Evolutionary conservation across 2,329 filamentous ascomycete species (phyloP), one percentile per base, ranked within the genome.

Genomic region (Microsporum canis): DNA sequence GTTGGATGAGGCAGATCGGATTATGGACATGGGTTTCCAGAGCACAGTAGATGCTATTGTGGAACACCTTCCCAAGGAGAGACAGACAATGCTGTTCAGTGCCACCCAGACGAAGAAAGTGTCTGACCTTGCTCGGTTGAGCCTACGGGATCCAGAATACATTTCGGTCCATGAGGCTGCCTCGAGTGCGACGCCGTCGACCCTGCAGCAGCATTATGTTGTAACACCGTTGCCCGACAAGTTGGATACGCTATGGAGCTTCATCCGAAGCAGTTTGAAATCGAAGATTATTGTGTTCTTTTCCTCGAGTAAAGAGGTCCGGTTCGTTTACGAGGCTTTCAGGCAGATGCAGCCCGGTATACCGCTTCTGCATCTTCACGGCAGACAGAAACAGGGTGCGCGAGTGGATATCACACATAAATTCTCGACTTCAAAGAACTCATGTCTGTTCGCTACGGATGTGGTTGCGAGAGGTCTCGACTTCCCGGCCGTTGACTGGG

Each of bases 21-120:
- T 96, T 70, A 85, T 99, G 82, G 94, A 99, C 70, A 94, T 97
- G 90, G 94, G 94, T 3, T 99, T 99, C 72, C 87, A 95, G 73
- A 79, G 81, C 3, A 89, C 89, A 0, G 86, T 99, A 2, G 94
- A 99, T 74, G 94, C 94, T 0, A 88, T 99, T 58, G 77, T 99
- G 33, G 91, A 95, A 64, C 95, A 97, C 71, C 79, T 99, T 1
- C 94, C 94, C 0, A 86, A 84, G 68, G 79, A 87, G 33, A 82
- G 94, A 64, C 94, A 99, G 75, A 99, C 94, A 0, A 80, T 99
- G 71, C 83, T 99, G 7, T 99, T 97, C 78, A 95, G 89, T 70
- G 94, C 94, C 0, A 99, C 94, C 0, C 94, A 99, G 75, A 97
- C 91, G 66, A 95, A 91, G 70, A 89, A 88, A 71, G 89, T 99